phyloP scores from a whole-genome alignment of 768 basidiomycete species.

The Lentinula lateritia region DNA sequence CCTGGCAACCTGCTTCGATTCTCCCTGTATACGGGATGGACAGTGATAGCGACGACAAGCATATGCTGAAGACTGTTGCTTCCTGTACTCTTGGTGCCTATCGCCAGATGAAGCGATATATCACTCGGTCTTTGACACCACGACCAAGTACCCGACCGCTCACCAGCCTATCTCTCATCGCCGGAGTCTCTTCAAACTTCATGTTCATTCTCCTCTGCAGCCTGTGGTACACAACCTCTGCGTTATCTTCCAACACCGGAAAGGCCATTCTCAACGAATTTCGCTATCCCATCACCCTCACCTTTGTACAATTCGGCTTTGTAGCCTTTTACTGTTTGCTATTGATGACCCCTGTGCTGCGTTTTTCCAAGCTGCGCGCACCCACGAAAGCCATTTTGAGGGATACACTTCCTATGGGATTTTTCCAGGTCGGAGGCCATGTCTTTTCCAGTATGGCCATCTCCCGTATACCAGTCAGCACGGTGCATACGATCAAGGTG shows the following conservation, averaged over 20 bases:
- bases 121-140: slow-evolving; percentile 9
- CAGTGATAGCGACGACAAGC: slow-evolving; percentile 7
- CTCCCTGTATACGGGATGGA: slow-evolving; percentile 2
- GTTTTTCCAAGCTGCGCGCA: slow-evolving; percentile 59
- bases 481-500: slow-evolving; percentile 99
- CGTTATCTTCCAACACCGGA: slow-evolving; percentile 93
- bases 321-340: slow-evolving; percentile 82
- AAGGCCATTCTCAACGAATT: slow-evolving; percentile 93
- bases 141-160: slow-evolving; percentile 14
- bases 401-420: slow-evolving; percentile 90
- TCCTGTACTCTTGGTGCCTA: not conserved
- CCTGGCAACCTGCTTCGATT: slow-evolving; percentile 18
- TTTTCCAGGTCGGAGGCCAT: slow-evolving; percentile 97
- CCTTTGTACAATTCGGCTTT: slow-evolving; percentile 96
- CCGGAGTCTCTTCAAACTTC: slow-evolving; percentile 27
- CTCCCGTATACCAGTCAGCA: slow-evolving; percentile 92
- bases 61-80: not conserved
- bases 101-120: not conserved
- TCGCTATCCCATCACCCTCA: slow-evolving; percentile 92
- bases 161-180: slow-evolving; percentile 13
- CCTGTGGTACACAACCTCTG: slow-evolving; percentile 92
- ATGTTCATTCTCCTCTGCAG: slow-evolving; percentile 75
- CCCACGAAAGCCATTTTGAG: slow-evolving; percentile 71
- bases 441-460: slow-evolving; percentile 98
- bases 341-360: slow-evolving; percentile 71